Evolutionary conservation across 148 eudicot species (phyloP).

Genomic region (Rhododendron kiyosumense): DNA sequence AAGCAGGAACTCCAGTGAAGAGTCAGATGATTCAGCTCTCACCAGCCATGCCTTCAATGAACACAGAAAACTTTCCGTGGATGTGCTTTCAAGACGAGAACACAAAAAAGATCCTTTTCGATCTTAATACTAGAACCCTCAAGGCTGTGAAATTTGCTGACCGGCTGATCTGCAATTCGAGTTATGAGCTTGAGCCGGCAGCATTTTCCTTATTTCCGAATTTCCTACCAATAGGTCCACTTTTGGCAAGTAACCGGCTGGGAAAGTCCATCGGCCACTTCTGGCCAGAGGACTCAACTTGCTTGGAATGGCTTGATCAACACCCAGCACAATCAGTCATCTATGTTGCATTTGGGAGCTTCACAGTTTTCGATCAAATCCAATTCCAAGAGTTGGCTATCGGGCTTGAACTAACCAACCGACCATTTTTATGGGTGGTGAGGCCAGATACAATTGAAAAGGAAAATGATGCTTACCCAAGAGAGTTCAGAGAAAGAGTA

Average conservation of each 20-base stretch:
- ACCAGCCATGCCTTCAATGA: conserved; percentile 29
- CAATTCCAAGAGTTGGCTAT: conserved; percentile 46
- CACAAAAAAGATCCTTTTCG: background rate
- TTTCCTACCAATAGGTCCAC: conserved; percentile 24
- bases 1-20: conserved; percentile 24
- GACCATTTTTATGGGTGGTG: conserved; percentile 49
- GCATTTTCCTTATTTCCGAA: conserved; percentile 16
- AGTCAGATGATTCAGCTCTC: conserved; percentile 19
- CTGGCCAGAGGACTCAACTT: conserved; percentile 27
- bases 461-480: conserved; percentile 13
- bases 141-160: background rate
- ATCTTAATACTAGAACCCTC: background rate
- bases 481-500: conserved; percentile 26
- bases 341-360: conserved; percentile 30
- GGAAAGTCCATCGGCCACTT: conserved; percentile 18
- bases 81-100: conserved; percentile 14
- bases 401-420: conserved; percentile 37
- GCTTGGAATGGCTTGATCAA: conserved; percentile 30
- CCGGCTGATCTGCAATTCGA: conserved; percentile 25
- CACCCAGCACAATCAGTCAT: conserved; percentile 26
- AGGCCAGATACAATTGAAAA: conserved; percentile 21
- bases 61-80: conserved; percentile 22
- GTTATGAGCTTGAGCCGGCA: conserved; percentile 23
- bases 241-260: conserved; percentile 24
- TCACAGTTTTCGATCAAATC: conserved; percentile 14